phyloP scores from a whole-genome alignment of 148 eudicot genomes.

The Pouteria glomerata region DNA sequence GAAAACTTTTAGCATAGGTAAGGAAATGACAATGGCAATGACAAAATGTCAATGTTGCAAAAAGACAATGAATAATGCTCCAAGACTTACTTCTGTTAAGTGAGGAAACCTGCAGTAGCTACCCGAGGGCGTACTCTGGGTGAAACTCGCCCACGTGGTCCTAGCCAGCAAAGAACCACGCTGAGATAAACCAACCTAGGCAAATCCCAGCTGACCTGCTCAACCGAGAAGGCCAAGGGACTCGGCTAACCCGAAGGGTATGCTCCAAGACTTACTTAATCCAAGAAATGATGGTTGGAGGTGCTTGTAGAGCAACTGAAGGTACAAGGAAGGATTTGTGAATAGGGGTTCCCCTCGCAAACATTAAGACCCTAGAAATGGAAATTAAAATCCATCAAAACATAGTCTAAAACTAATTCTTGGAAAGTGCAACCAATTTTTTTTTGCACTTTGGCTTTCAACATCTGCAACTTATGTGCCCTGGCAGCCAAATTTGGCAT shows the following conservation, averaged over 20 bases:
- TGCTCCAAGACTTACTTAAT: too few relatives aligned
- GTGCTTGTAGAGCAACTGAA: conserved; percentile 83
- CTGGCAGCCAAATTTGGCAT: background rate
- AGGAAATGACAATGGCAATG: too few relatives aligned
- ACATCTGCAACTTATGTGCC: background rate
- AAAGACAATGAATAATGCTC: too few relatives aligned
- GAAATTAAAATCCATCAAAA: background rate
- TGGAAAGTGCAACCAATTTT: conserved; percentile 6
- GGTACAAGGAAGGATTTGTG: conserved; percentile 84
- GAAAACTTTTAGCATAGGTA: background rate
- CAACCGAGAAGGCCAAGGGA: too few relatives aligned
- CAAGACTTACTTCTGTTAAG: too few relatives aligned
- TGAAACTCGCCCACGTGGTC: too few relatives aligned
- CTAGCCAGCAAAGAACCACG: too few relatives aligned
- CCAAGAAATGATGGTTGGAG: conserved; percentile 69
- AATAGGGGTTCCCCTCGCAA: conserved; percentile 70
- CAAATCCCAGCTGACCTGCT: too few relatives aligned
- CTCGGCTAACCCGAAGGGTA: too few relatives aligned
- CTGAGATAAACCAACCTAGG: too few relatives aligned
- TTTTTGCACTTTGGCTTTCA: too few relatives aligned
- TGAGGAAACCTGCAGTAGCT: background rate
- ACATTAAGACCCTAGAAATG: conserved; percentile 65
- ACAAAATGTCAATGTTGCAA: background rate
- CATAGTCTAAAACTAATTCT: background rate
- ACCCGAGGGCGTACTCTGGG: too few relatives aligned